These are phyloP conservation scores for Brassica incana DNA, from an alignment of 345 rosid genomes.

Conservation along the genomic window DNA sequence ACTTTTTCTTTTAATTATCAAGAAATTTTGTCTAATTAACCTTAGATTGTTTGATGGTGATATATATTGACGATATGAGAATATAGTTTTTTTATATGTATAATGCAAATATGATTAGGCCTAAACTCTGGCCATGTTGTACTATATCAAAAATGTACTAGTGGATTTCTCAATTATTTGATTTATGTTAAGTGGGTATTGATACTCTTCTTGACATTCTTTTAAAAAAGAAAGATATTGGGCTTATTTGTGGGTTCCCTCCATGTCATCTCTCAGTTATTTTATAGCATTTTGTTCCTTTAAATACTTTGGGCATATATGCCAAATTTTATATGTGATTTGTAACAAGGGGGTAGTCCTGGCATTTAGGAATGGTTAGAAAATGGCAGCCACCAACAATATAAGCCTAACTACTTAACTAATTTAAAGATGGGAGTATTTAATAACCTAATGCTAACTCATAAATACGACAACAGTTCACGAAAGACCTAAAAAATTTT, in stretches of 20 bases:
- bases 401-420: conserved; percentile 31
- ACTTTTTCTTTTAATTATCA: neutral
- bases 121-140: conserved; percentile 34
- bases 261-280: conserved; percentile 25
- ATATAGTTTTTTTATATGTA: neutral
- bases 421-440: conserved; percentile 8
- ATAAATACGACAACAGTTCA: neutral
- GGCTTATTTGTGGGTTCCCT: conserved; percentile 11
- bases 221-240: neutral
- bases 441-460: conserved; percentile 14
- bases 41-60: neutral
- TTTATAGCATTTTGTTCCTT: conserved; percentile 2
- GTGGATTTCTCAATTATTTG: conserved; percentile 31
- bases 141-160: conserved; percentile 30
- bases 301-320: conserved; percentile 18
- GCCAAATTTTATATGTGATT: conserved; percentile 7
- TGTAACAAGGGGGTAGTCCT: conserved; percentile 16
- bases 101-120: neutral
- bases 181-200: conserved; percentile 32
- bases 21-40: neutral
- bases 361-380: conserved; percentile 31
- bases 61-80: neutral
- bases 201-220: conserved; percentile 26
- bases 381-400: conserved; percentile 39
- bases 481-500: too few relatives aligned